Evolutionary conservation across 2,329 filamentous ascomycete genomes (phyloP), one percentile per base, ranked within the genome.

Genomic region (Biscogniauxia mediterranea): DNA sequence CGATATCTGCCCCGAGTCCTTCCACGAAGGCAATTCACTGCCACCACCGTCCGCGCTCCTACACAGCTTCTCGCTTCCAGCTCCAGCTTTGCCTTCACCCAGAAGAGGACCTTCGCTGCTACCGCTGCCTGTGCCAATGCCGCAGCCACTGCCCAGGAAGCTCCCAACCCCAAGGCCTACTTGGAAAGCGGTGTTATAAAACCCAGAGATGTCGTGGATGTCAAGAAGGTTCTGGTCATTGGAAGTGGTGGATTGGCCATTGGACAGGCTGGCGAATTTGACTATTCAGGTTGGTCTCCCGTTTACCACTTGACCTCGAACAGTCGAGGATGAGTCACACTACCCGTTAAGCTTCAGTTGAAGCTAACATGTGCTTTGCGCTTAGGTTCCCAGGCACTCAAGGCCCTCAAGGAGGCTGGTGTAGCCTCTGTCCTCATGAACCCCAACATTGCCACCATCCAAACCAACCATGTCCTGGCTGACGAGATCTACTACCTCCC

Each of bases 401-500:
- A 98, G 81, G 95, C 95, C 49, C 84, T 99, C 64, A 98, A 97
- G 80, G 94, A 98, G 80, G 94, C 93, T 66, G 92, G 92, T 64
- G 91, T 98, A 63, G 80, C 89, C 69, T 97, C 94, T 9, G 91
- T 98, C 59, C 87, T 98, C 67, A 93, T 98, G 77, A 98, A 98
- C 80, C 94, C 94, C 72, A 98, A 98, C 77, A 98, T 98, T 76
- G 94, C 94, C 63, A 98, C 95, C 61, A 98, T 98, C 74, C 94
- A 98, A 81, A 98, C 94, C 70, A 93, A 96, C 77, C 94, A 98
- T 83, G 89, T 90, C 73, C 90, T 98, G 75, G 93, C 93, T 73
- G 94, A 98, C 75, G 93, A 98, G 81, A 91, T 98, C 73, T 98
- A 98, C 84, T 98, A 97, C 79, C 89, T 98, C 46, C 95, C 95